A percentile compares a stretch with the other conserved stretches of the same genome.
Conservation (phyloP, 2,329 filamentous ascomycete species). For the Pseudocercospora ulei region DNA sequence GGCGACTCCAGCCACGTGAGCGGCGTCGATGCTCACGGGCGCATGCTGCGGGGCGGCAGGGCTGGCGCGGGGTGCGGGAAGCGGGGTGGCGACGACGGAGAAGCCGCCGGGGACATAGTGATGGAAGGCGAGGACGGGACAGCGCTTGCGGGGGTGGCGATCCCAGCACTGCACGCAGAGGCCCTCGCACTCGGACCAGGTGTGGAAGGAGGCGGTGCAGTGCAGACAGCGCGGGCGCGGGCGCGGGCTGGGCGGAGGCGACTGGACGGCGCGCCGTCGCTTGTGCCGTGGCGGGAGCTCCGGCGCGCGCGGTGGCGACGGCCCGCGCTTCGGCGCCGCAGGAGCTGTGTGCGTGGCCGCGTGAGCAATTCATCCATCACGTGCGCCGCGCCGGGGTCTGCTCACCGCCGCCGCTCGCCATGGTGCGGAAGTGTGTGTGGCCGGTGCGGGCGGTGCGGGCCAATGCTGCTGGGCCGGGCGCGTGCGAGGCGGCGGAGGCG, state of each 20-base stretch:
- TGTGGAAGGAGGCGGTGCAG: slow-evolving; percentile 7
- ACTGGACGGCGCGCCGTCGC: not conserved
- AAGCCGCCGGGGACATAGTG: slow-evolving; percentile 1
- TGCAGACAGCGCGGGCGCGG: slow-evolving; percentile 7
- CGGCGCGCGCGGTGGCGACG: no score
- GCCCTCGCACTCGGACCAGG: slow-evolving; percentile 2
- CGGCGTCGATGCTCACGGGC: not conserved
- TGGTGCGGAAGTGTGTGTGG: no score
- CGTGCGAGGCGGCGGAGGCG: no score
- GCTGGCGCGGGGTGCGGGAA: not conserved
- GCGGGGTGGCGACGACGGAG: not conserved
- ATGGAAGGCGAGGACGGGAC: not conserved
- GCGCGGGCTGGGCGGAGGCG: not conserved
- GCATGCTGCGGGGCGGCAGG: not conserved
- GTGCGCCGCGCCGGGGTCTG: no score
- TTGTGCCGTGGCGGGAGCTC: no score
- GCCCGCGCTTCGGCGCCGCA: no score
- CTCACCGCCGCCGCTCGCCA: no score
- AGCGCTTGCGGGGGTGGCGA: slow-evolving; percentile 3
- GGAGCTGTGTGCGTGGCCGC: no score
- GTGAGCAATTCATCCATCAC: no score
- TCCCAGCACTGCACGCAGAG: slow-evolving; percentile 9
- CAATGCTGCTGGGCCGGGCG: no score
- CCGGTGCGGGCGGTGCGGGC: no score
- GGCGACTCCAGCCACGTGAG: slow-evolving; percentile 9